Conservation (phyloP, 2,329 filamentous ascomycete species). For the Myriosclerotinia scirpicola region DNA sequence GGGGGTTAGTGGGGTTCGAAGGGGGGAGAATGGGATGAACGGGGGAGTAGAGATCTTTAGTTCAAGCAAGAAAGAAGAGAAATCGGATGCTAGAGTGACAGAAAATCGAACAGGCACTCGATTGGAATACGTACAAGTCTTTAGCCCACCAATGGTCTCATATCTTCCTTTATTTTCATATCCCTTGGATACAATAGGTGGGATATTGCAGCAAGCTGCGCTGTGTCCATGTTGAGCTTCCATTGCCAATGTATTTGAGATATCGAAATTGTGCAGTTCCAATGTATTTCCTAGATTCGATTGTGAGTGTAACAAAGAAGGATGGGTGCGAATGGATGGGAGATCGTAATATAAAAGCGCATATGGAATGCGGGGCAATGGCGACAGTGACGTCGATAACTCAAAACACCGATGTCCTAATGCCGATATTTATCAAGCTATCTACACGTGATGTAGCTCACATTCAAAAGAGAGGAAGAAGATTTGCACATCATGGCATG, state of each 20-base stretch:
- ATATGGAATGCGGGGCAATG: conserved; percentile 10
- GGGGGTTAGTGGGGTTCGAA: not conserved
- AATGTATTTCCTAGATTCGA: not conserved
- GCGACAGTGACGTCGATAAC: conserved; percentile 18
- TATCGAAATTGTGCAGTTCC: not conserved
- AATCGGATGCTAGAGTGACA: not conserved
- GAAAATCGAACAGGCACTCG: not conserved
- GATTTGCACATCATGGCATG: not conserved
- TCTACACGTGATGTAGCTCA: conserved; percentile 19
- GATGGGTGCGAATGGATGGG: not conserved
- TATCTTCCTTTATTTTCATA: conserved; percentile 58
- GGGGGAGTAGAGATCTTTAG: not conserved
- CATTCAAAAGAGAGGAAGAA: not conserved
- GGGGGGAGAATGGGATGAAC: not conserved
- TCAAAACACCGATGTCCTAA: not conserved
- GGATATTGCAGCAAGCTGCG: conserved; percentile 58
- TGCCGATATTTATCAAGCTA: not conserved
- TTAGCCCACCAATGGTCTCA: conserved; percentile 55
- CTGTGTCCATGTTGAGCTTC: conserved; percentile 48
- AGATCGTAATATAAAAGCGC: not conserved
- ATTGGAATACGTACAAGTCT: conserved; percentile 47
- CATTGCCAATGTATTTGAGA: not conserved
- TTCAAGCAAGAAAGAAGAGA: not conserved
- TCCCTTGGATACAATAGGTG: conserved; percentile 55
- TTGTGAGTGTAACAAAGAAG: not conserved